A percentile compares a stretch with the other conserved stretches of the same genome.
These are phyloP conservation scores for Heteromeles arbutifolia DNA, from an alignment of 306 rosid species.

Conservation along the genomic window DNA sequence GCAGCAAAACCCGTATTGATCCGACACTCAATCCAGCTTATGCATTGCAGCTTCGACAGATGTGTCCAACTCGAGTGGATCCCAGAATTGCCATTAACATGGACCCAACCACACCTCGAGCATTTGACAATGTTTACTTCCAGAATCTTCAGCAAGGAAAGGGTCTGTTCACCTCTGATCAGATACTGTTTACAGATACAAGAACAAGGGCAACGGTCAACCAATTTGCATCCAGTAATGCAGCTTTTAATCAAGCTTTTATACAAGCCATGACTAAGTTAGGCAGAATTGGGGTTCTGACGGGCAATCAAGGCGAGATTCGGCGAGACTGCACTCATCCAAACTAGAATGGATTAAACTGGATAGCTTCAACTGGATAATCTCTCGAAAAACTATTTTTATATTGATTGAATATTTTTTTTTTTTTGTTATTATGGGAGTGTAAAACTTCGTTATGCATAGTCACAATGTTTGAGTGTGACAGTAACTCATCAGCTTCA, in stretches of 20 bases:
- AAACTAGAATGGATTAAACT: slow-evolving; percentile 11
- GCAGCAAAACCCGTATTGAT: slow-evolving; percentile 6
- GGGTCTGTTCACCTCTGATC: slow-evolving; percentile 36
- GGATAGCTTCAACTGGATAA: not conserved
- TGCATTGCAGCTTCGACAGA: slow-evolving; percentile 31
- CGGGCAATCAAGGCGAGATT: slow-evolving; percentile 30
- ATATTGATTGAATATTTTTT: not conserved
- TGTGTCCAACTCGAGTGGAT: slow-evolving; percentile 31
- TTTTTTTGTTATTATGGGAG: not conserved
- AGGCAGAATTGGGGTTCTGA: slow-evolving; percentile 28
- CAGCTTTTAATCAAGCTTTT: slow-evolving; percentile 28
- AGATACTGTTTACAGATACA: slow-evolving; percentile 18
- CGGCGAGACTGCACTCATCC: slow-evolving; percentile 21
- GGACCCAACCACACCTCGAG: slow-evolving; percentile 32
- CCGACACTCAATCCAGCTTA: slow-evolving; percentile 20
- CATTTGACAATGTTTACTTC: slow-evolving; percentile 32
- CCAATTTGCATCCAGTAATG: slow-evolving; percentile 21
- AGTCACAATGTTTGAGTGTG: not conserved
- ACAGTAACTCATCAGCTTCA: not conserved
- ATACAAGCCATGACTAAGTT: slow-evolving; percentile 27
- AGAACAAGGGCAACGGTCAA: slow-evolving; percentile 19
- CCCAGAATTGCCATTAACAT: slow-evolving; percentile 38
- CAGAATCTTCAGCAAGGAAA: slow-evolving; percentile 30
- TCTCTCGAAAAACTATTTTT: not conserved
- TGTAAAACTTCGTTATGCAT: not conserved